A percentile compares a stretch with the other conserved stretches of the same genome.
These are phyloP conservation scores for Willaertia magna DNA, from an alignment of 208 protist species.

Conservation along the genomic window DNA sequence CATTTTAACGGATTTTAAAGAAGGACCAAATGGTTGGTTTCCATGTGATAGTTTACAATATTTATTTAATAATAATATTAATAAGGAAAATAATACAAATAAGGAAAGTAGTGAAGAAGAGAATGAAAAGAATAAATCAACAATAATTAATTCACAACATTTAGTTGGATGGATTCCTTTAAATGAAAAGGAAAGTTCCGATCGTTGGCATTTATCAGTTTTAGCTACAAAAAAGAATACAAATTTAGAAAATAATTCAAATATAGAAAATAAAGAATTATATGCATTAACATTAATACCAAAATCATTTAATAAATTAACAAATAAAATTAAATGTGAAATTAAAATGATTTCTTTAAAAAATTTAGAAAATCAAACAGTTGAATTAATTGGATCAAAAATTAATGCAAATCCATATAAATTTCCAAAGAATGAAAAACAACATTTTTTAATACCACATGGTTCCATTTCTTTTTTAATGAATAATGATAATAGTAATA, in stretches of 20 bases:
- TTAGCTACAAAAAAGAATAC: background rate
- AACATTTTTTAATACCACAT: background rate
- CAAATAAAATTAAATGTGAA: background rate
- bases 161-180: background rate
- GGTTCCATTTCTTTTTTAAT: background rate
- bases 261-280: no score
- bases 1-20: background rate
- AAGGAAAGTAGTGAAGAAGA: no score
- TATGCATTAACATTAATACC: background rate
- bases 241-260: no score
- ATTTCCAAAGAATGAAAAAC: background rate
- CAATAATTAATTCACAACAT: background rate
- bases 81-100: no score
- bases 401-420: background rate
- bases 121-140: background rate
- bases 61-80: background rate
- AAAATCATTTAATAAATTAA: background rate
- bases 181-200: background rate
- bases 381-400: background rate
- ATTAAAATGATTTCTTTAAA: background rate
- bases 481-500: no score
- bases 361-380: background rate
- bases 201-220: background rate
- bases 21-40: background rate
- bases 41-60: background rate